These are phyloP conservation scores for Fusarium virguliforme DNA, from an alignment of 2,329 filamentous ascomycete species.

Conservation along the genomic window DNA sequence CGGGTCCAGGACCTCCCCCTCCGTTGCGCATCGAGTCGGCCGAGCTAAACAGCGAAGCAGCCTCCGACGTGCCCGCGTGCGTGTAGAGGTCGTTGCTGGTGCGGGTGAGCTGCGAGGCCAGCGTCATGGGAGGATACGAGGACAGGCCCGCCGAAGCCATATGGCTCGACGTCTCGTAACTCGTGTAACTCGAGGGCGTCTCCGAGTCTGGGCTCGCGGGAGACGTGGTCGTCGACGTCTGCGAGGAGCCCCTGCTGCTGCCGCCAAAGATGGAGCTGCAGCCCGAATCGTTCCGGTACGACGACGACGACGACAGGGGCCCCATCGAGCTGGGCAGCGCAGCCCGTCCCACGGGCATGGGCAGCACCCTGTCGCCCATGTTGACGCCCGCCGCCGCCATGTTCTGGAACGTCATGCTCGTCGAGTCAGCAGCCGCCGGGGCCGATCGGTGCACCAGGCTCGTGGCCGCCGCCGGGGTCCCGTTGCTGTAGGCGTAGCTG, in stretches of 20 bases:
- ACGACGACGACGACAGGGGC: conserved; percentile 43
- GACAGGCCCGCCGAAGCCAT: conserved; percentile 27
- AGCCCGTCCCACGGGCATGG: conserved; percentile 37
- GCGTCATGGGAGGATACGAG: conserved; percentile 40
- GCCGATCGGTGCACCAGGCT: conserved; percentile 39
- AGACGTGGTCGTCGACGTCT: conserved; percentile 39
- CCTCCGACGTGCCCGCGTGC: conserved; percentile 35
- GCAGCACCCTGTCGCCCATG: conserved; percentile 44
- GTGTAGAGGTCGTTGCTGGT: conserved; percentile 44
- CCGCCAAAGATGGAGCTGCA: conserved; percentile 45
- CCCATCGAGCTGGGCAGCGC: conserved; percentile 41
- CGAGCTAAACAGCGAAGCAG: conserved; percentile 31
- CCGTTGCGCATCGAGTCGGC: conserved; percentile 27
- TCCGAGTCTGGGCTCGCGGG: conserved; percentile 46
- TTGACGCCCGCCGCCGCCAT: conserved; percentile 35
- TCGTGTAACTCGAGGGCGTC: conserved; percentile 44
- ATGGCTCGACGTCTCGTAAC: conserved; percentile 47
- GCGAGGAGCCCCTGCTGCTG: conserved; percentile 28
- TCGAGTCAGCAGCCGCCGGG: conserved; percentile 32
- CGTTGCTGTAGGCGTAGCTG: conserved; percentile 49
- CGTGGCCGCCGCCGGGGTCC: conserved; percentile 29
- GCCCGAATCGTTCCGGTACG: conserved; percentile 50
- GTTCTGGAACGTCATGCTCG: conserved; percentile 44
- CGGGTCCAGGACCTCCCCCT: conserved; percentile 22
- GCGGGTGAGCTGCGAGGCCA: conserved; percentile 38